Percentiles rank a stretch among this genome's conserved stretches.
phyloP scores from a whole-genome alignment of 257 asterid species.

The Fraxinus pennsylvanica region DNA sequence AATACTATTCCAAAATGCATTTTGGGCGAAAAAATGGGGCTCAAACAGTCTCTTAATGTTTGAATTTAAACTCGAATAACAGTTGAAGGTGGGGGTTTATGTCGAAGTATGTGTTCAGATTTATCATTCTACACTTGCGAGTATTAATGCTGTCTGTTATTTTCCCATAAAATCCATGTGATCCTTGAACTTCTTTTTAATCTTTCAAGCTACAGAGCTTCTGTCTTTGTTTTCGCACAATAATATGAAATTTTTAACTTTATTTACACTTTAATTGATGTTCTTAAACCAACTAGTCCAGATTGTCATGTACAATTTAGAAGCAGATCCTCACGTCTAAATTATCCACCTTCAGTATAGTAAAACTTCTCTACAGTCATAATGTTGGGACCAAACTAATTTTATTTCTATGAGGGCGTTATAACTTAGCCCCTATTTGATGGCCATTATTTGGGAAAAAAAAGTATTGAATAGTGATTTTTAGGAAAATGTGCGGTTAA shows the following conservation, averaged over 20 bases:
- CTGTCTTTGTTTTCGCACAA: not conserved
- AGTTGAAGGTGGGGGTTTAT: not conserved
- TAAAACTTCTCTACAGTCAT: too few species aligned
- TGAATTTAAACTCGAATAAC: not conserved
- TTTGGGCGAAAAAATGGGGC: too few species aligned
- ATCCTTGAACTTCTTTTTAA: too few species aligned
- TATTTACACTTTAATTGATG: not conserved
- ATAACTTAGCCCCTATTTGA: too few species aligned
- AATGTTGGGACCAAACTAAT: too few species aligned
- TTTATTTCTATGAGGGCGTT: too few species aligned
- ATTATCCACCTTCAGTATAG: not conserved
- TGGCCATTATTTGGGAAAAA: too few species aligned
- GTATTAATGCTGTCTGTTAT: not conserved
- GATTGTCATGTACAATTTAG: not conserved
- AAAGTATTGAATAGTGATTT: too few species aligned
- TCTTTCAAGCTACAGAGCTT: not conserved
- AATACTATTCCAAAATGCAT: too few species aligned
- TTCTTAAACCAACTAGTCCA: not conserved
- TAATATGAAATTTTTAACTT: not conserved
- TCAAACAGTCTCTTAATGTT: not conserved
- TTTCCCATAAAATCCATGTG: not conserved
- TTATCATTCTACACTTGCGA: not conserved
- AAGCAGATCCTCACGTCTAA: not conserved
- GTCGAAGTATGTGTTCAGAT: not conserved
- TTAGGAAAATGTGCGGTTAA: too few species aligned